Evolutionary conservation across 1,284 basidiomycete species (phyloP).

Genomic region (Heterobasidion annosum): DNA sequence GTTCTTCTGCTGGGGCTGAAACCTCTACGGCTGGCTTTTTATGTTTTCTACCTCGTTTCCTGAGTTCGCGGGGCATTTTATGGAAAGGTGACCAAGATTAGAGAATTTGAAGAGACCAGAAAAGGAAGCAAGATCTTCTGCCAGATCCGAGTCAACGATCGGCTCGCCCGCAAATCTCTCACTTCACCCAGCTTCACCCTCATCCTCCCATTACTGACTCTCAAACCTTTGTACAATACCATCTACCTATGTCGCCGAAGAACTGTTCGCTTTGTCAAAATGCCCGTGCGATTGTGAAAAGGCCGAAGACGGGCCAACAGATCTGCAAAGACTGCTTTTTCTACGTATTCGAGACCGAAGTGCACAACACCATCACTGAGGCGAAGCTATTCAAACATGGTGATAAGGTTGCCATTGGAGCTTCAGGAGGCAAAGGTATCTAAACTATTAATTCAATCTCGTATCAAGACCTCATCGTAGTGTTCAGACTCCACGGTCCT

Average conservation of each 20-base stretch:
- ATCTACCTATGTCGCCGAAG: constrained; percentile 51
- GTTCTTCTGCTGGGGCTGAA: constrained; percentile 8
- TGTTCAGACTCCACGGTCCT: constrained; percentile 90
- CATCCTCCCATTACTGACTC: background rate
- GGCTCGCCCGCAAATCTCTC: background rate
- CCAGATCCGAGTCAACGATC: background rate
- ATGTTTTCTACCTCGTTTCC: constrained; percentile 71
- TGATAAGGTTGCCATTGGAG: constrained; percentile 94
- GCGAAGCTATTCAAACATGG: constrained; percentile 83
- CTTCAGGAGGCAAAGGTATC: constrained; percentile 94
- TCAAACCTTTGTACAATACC: background rate
- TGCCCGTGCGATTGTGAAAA: constrained; percentile 80
- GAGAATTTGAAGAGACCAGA: background rate
- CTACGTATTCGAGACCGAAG: constrained; percentile 95
- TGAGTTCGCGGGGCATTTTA: constrained; percentile 65
- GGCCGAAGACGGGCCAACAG: constrained; percentile 96
- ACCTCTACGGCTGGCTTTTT: constrained; percentile 33
- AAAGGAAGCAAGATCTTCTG: background rate
- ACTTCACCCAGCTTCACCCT: background rate
- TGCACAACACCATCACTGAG: constrained; percentile 90
- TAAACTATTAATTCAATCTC: background rate
- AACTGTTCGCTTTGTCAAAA: constrained; percentile 69
- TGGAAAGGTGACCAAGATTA: background rate
- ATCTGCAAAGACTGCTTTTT: constrained; percentile 97
- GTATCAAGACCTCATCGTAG: background rate